Conservation (phyloP, 2,329 filamentous ascomycete species). For the Ophiostoma novo-ulmi region DNA sequence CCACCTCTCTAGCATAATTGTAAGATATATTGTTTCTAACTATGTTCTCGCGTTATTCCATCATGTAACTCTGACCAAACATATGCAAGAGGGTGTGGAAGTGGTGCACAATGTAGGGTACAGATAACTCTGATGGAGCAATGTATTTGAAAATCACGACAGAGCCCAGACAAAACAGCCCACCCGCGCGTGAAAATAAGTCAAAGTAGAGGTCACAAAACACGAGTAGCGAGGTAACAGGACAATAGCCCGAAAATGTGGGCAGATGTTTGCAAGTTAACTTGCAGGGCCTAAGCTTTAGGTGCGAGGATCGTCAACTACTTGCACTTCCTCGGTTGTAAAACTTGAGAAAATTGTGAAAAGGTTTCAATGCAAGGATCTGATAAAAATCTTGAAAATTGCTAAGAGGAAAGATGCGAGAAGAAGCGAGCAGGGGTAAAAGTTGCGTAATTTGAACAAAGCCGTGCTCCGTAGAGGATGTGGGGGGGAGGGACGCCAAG, state of each 20-base stretch:
- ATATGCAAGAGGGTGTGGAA: constrained; percentile 1
- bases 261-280: constrained; percentile 2
- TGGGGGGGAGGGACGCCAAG: neutral
- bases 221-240: neutral
- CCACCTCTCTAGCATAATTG: neutral
- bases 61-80: constrained; percentile 15
- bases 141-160: constrained; percentile 11
- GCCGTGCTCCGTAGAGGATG: neutral
- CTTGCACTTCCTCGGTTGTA: neutral
- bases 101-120: neutral
- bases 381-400: constrained; percentile 11
- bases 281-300: neutral
- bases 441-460: neutral
- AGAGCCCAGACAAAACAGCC: constrained; percentile 11
- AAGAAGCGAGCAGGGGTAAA: constrained; percentile 2
- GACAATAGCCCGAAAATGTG: constrained; percentile 11
- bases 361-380: neutral
- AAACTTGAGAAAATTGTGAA: neutral
- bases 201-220: neutral
- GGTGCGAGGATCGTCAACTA: neutral
- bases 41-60: constrained; percentile 14
- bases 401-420: neutral
- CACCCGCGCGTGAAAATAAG: neutral
- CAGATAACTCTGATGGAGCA: constrained; percentile 3
- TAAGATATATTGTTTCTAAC: neutral